Evolutionary conservation across 2,329 filamentous ascomycete genomes (phyloP).

Genomic region (Fusarium poae): DNA sequence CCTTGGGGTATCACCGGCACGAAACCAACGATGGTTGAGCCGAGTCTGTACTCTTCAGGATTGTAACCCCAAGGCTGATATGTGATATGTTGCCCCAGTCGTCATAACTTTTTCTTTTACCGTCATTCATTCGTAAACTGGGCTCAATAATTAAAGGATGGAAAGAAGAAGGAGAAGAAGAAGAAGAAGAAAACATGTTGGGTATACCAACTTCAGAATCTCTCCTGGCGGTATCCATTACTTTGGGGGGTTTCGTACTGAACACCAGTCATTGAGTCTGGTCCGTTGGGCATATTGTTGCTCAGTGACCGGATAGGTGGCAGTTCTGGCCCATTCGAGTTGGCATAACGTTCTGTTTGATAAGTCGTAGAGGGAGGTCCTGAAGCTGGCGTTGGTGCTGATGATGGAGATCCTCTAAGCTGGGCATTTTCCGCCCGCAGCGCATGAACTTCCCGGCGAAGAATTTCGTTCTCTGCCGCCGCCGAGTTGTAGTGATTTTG

Average conservation of each 20-base stretch:
- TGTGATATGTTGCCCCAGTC: constrained; percentile 27
- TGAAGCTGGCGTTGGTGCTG: constrained; percentile 27
- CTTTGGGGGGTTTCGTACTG: constrained; percentile 68
- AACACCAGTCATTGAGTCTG: constrained; percentile 75
- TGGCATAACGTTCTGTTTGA: constrained; percentile 50
- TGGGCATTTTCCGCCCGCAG: constrained; percentile 64
- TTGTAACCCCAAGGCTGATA: constrained; percentile 28
- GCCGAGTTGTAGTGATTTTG: constrained; percentile 60
- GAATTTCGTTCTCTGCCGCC: constrained; percentile 60
- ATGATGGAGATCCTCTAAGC: constrained; percentile 54
- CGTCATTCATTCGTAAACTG: constrained; percentile 48
- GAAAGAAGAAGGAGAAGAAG: not conserved
- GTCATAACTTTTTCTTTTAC: constrained; percentile 47
- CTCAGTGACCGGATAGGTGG: constrained; percentile 69
- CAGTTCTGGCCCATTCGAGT: constrained; percentile 62
- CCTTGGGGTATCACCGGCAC: constrained; percentile 20
- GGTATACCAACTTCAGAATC: not conserved
- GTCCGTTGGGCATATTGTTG: constrained; percentile 57
- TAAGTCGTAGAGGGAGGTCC: constrained; percentile 46
- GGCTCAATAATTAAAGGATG: constrained; percentile 21
- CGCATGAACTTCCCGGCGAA: constrained; percentile 64
- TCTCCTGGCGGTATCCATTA: constrained; percentile 62
- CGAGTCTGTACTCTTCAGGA: constrained; percentile 20
- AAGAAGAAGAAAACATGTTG: constrained; percentile 19
- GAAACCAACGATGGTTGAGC: constrained; percentile 22